phyloP scores from a whole-genome alignment of 2,329 filamentous ascomycete genomes.

The Setomelanomma holmii region DNA sequence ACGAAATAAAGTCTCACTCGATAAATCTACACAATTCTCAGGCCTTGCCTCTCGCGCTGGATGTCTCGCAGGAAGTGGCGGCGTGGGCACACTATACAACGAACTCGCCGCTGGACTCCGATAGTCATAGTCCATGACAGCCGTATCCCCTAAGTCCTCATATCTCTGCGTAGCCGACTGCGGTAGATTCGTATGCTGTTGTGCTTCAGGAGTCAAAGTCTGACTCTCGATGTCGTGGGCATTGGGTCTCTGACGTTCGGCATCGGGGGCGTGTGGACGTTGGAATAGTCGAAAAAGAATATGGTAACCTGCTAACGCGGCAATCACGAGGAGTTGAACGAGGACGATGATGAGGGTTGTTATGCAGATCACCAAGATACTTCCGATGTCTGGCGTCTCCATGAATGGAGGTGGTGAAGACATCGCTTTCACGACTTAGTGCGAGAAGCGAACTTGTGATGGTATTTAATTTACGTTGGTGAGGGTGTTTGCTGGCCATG shows the following conservation, averaged over 20 bases:
- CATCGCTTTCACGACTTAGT: no score
- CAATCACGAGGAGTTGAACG: neutral
- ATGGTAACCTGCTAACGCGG: neutral
- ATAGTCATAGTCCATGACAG: neutral
- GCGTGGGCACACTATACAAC: neutral
- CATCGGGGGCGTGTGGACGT: no score
- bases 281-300: no score
- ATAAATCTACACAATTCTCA: neutral
- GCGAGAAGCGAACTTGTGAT: no score
- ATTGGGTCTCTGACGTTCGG: no score
- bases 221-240: no score
- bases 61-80: neutral
- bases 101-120: neutral
- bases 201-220: no score
- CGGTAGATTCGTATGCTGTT: no score
- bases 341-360: neutral
- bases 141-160: neutral
- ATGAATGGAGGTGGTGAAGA: neutral
- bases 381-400: neutral
- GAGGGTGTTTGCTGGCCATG: no score
- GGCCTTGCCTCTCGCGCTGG: neutral
- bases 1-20: neutral
- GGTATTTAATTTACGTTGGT: no score
- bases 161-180: no score
- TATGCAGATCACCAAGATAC: neutral